A percentile compares a stretch with the other conserved stretches of the same genome.
phyloP scores from a whole-genome alignment of 306 rosid species.

The Glycine soja region DNA sequence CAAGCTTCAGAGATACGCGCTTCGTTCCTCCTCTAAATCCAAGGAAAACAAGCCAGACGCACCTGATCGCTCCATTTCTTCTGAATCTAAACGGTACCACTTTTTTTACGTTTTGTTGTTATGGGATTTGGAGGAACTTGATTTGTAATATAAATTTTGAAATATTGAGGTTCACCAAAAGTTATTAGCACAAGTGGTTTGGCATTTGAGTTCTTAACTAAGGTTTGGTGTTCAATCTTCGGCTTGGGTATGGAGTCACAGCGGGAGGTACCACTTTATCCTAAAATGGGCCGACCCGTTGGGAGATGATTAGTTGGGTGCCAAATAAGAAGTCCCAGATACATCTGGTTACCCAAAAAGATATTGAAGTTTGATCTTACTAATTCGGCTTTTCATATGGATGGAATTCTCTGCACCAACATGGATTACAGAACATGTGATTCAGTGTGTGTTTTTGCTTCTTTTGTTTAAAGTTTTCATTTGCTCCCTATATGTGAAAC shows the following conservation, averaged over 20 bases:
- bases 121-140: background rate
- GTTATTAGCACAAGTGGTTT: too few relatives aligned
- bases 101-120: background rate
- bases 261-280: too few relatives aligned
- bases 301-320: too few relatives aligned
- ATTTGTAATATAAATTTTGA: background rate
- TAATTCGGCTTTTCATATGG: background rate
- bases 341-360: too few relatives aligned
- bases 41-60: slow-evolving; percentile 58
- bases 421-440: background rate
- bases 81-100: slow-evolving; percentile 66
- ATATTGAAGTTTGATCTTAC: background rate
- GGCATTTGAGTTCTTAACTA: too few relatives aligned
- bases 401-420: background rate
- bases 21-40: slow-evolving; percentile 65
- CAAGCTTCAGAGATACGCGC: slow-evolving; percentile 65
- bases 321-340: too few relatives aligned
- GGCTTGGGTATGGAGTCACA: too few relatives aligned
- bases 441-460: background rate
- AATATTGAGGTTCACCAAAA: background rate
- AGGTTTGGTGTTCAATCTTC: too few relatives aligned
- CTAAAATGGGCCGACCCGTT: too few relatives aligned
- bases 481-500: background rate
- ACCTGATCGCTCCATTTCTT: slow-evolving; percentile 49
- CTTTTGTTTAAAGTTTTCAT: background rate